Evolutionary conservation across 2,329 filamentous ascomycete genomes (phyloP).

Genomic region (Fusarium hainanense): DNA sequence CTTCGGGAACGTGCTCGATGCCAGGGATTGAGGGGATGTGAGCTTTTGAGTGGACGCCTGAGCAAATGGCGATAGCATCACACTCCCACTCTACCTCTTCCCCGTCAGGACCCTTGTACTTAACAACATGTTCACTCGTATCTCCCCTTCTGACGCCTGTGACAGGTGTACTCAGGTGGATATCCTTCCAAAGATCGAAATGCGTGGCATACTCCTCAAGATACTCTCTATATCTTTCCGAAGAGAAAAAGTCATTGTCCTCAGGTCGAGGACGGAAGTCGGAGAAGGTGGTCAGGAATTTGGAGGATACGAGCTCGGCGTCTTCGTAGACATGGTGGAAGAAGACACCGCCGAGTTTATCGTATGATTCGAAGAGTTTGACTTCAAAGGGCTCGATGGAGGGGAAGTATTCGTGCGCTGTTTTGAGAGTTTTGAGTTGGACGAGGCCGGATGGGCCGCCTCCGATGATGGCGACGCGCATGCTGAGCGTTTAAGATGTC

Average conservation of each 20-base stretch:
- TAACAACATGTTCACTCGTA: neutral
- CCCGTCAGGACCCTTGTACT: neutral
- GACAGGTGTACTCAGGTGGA: neutral
- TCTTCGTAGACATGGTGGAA: conserved; percentile 2
- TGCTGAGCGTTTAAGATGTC: neutral
- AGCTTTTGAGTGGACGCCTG: neutral
- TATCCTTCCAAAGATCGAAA: neutral
- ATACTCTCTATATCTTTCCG: neutral
- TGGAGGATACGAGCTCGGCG: neutral
- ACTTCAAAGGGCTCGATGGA: neutral
- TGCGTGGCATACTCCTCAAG: neutral
- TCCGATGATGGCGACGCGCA: neutral
- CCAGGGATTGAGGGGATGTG: neutral
- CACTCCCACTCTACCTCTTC: neutral
- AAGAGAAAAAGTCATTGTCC: neutral
- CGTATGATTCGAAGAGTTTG: neutral
- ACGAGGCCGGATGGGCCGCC: neutral
- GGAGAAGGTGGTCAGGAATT: conserved; percentile 3
- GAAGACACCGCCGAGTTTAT: neutral
- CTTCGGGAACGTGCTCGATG: neutral
- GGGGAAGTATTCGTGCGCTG: neutral
- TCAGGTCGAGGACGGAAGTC: neutral
- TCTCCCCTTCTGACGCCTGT: neutral
- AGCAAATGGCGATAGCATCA: conserved; percentile 4
- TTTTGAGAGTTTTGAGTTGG: neutral